Evolutionary conservation across 2,329 filamentous ascomycete species (phyloP).

Genomic region (Didymella glomerata): DNA sequence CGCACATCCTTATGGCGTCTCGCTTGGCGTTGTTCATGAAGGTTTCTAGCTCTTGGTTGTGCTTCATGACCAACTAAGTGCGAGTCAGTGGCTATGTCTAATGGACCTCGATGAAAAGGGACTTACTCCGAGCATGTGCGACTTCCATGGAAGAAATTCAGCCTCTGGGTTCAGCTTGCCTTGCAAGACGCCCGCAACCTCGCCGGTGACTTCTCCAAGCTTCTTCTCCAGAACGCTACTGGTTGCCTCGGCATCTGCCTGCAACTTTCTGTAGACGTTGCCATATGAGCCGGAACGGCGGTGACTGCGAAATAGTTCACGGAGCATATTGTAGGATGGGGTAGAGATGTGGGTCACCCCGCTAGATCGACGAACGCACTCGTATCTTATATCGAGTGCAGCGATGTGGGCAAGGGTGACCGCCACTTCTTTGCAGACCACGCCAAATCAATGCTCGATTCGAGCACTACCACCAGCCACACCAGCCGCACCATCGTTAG

Average conservation of each 20-base stretch:
- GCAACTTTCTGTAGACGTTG: not conserved
- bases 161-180: not conserved
- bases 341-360: not conserved
- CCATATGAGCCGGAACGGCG: not conserved
- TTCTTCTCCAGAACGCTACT: not conserved
- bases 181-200: not conserved
- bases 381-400: not conserved
- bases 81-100: not conserved
- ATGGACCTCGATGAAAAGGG: not conserved
- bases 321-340: not conserved
- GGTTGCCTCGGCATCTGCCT: not conserved
- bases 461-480: not conserved
- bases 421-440: not conserved
- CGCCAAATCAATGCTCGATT: not conserved
- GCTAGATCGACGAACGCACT: not conserved
- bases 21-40: not conserved
- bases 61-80: not conserved
- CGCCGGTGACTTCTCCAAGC: not conserved
- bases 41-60: not conserved
- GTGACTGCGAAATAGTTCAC: constrained; percentile 1
- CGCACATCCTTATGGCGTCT: not conserved
- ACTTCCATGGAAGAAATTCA: not conserved
- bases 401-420: not conserved
- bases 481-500: not conserved
- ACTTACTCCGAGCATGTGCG: not conserved